Evolutionary conservation across 768 basidiomycete genomes (phyloP).

Genomic region (Chiua virens): DNA sequence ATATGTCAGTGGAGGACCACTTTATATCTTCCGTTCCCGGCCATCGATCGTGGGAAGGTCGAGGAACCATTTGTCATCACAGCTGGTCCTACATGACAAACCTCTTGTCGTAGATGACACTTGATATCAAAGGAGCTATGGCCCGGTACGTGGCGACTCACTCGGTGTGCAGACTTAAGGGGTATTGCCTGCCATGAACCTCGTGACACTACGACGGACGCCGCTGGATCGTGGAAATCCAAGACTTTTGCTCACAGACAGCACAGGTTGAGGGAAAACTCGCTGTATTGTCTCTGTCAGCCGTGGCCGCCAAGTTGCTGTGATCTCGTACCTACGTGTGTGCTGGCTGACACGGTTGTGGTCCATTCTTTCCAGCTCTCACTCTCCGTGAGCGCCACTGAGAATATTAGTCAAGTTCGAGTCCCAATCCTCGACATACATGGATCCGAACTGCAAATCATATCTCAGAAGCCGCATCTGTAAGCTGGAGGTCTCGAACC

Average conservation of each 20-base stretch:
- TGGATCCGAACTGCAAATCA: not conserved
- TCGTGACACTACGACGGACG: too few relatives aligned
- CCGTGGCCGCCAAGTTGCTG: conserved; percentile 4
- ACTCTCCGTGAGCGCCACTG: not conserved
- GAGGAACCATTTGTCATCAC: not conserved
- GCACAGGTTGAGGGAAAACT: too few relatives aligned
- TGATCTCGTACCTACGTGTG: conserved; percentile 5
- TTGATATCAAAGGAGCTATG: too few relatives aligned
- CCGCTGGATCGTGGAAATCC: conserved; percentile 1
- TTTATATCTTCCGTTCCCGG: conserved; percentile 14
- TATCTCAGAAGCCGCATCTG: not conserved
- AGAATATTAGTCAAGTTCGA: not conserved
- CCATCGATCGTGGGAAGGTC: conserved; percentile 24
- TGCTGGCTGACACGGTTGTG: conserved; percentile 8
- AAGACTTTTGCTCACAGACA: not conserved
- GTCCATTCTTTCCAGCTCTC: not conserved
- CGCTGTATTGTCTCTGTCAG: not conserved
- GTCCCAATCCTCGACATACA: not conserved
- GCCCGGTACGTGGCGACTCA: too few relatives aligned
- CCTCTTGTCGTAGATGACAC: too few relatives aligned
- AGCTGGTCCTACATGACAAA: too few relatives aligned
- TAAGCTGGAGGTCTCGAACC: not conserved
- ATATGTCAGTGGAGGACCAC: not conserved
- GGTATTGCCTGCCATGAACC: too few relatives aligned
- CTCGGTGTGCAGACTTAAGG: too few relatives aligned